These are phyloP conservation scores for Linnemannia exigua DNA, from an alignment of 192 early-diverging fungal species.

Conservation along the genomic window DNA sequence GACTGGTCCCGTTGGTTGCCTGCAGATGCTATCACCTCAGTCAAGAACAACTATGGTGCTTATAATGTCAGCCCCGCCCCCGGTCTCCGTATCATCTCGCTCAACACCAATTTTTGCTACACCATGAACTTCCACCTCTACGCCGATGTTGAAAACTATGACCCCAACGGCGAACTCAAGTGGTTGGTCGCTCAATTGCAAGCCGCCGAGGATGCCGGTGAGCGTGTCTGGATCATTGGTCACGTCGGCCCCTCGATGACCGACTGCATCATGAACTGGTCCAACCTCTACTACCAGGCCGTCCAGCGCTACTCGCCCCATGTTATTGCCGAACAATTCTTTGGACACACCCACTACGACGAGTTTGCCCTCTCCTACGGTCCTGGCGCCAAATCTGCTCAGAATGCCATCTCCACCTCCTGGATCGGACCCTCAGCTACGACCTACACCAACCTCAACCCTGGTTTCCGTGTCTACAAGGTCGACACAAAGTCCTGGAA, in stretches of 20 bases:
- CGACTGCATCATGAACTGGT: conserved; percentile 65
- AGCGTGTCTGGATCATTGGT: conserved; percentile 72
- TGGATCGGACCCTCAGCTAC: conserved; percentile 67
- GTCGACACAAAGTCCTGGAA: conserved; percentile 64
- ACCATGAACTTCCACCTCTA: conserved; percentile 66
- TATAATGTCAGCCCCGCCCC: conserved; percentile 60
- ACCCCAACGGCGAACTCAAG: conserved; percentile 63
- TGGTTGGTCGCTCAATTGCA: conserved; percentile 65
- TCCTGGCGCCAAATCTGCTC: conserved; percentile 25
- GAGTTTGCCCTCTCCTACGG: conserved; percentile 66
- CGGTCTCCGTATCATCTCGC: conserved; percentile 63
- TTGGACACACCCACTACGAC: conserved; percentile 68
- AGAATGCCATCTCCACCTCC: conserved; percentile 57
- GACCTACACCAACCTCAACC: conserved; percentile 63
- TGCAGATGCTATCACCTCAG: conserved; percentile 30
- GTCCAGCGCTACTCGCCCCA: conserved; percentile 67
- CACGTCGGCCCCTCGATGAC: conserved; percentile 63
- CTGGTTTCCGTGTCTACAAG: conserved; percentile 68
- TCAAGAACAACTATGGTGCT: conserved; percentile 57
- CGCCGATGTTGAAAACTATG: conserved; percentile 37
- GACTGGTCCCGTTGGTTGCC: conserved; percentile 65
- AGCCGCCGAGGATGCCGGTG: conserved; percentile 60
- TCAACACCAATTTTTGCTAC: conserved; percentile 75
- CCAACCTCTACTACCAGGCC: conserved; percentile 65
- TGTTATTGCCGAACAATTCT: conserved; percentile 69